Evolutionary conservation across 1,139 yeast genomes (phyloP).

Genomic region (Pichia sp.): DNA sequence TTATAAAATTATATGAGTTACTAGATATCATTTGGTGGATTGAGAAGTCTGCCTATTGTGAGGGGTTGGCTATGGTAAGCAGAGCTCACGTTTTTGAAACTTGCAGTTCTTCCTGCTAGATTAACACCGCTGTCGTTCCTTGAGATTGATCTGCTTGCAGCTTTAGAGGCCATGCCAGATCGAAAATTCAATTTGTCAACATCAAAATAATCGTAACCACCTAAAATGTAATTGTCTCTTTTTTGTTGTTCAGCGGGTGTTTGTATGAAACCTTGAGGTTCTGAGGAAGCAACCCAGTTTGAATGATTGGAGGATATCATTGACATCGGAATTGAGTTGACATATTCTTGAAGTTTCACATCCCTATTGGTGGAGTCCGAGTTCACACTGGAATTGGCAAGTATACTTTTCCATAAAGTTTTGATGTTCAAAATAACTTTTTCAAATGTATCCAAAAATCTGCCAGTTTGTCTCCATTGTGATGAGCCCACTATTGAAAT

Average conservation of each 20-base stretch:
- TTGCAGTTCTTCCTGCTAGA: slow-evolving; percentile 10
- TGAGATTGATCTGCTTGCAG: slow-evolving; percentile 17
- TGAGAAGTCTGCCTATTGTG: slow-evolving; percentile 8
- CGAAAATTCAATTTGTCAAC: slow-evolving; percentile 43
- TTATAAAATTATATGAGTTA: too few species aligned
- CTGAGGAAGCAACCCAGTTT: slow-evolving; percentile 3
- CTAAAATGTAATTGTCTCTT: slow-evolving; percentile 30
- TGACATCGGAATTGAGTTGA: slow-evolving; percentile 25
- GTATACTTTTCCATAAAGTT: slow-evolving; percentile 32
- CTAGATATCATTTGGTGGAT: slow-evolving; percentile 3
- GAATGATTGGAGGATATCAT: slow-evolving; percentile 23
- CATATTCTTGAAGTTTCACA: slow-evolving; percentile 18
- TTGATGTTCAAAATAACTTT: slow-evolving; percentile 52
- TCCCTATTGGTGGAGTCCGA: slow-evolving; percentile 14
- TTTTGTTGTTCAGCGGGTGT: not conserved
- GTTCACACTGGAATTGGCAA: not conserved
- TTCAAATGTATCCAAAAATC: slow-evolving; percentile 55
- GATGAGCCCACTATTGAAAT: slow-evolving; percentile 59
- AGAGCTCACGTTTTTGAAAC: slow-evolving; percentile 9
- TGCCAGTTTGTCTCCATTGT: slow-evolving; percentile 64
- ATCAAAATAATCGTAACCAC: slow-evolving; percentile 73
- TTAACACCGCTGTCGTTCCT: slow-evolving; percentile 19
- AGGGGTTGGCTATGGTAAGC: slow-evolving; percentile 3
- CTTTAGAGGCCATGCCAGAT: slow-evolving; percentile 24
- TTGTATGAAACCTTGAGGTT: not conserved